These are phyloP conservation scores for Volutella citrinella DNA, from an alignment of 2,329 filamentous ascomycete species.

Conservation along the genomic window DNA sequence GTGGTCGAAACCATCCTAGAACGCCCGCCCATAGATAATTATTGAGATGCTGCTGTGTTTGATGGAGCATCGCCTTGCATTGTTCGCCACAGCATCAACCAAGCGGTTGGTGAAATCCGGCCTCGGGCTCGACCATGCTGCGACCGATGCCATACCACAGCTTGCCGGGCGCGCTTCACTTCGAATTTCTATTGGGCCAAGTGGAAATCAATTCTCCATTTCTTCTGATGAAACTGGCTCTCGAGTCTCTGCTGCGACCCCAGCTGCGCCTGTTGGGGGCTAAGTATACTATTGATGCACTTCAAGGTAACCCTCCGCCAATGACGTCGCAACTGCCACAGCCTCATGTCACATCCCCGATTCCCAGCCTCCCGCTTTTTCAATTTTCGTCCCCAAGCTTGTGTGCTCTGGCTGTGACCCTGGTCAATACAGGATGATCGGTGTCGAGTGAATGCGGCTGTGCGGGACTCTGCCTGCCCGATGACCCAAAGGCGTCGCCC, in stretches of 20 bases:
- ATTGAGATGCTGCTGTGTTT: neutral
- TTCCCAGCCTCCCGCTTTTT: constrained; percentile 1
- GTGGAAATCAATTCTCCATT: too few relatives aligned
- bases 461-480: constrained; percentile 2
- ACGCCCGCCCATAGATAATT: neutral
- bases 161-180: too few relatives aligned
- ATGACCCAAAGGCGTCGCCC: constrained; percentile 8
- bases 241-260: neutral
- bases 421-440: constrained; percentile 11
- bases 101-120: constrained; percentile 5
- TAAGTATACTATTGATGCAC: constrained; percentile 2
- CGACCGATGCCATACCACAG: too few relatives aligned
- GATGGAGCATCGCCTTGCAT: too few relatives aligned
- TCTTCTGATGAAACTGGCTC: too few relatives aligned
- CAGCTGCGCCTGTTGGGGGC: neutral
- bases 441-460: constrained; percentile 13
- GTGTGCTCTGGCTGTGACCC: constrained; percentile 9
- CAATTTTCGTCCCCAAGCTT: constrained; percentile 16
- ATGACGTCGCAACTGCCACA: constrained; percentile 1
- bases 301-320: constrained; percentile 1
- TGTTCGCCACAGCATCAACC: constrained; percentile 4
- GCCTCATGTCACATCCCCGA: neutral
- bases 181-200: too few relatives aligned
- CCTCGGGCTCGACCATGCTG: too few relatives aligned
- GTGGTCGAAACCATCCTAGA: too few relatives aligned